Percentiles rank a stretch among this genome's conserved stretches.
These are phyloP conservation scores for Dryadomyces sulphureus DNA, from an alignment of 2,329 filamentous ascomycete species.

Conservation along the genomic window DNA sequence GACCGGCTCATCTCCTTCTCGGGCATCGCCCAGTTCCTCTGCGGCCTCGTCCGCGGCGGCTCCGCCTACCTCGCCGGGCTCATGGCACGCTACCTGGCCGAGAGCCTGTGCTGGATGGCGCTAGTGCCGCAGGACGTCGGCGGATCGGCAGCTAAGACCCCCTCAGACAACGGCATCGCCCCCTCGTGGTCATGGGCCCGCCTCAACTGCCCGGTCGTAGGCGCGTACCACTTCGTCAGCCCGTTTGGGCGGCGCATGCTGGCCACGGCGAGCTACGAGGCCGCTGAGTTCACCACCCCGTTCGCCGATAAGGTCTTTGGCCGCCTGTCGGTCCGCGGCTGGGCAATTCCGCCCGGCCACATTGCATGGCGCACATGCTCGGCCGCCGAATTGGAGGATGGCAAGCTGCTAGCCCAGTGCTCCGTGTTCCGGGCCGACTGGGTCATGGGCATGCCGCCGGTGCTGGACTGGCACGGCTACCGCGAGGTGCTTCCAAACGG, in stretches of 20 bases:
- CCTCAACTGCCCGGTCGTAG: background rate
- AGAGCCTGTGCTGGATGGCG: background rate
- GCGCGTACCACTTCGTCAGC: background rate
- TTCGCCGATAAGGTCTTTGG: background rate
- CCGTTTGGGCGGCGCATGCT: background rate
- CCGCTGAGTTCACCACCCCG: background rate
- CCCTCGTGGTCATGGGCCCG: background rate
- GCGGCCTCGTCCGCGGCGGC: background rate
- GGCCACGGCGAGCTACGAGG: background rate
- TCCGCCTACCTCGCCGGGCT: background rate
- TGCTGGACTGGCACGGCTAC: background rate
- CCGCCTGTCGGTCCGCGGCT: background rate
- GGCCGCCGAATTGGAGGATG: background rate
- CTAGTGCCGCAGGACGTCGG: background rate
- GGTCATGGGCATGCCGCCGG: background rate
- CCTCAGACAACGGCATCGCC: background rate
- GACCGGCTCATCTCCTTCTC: background rate
- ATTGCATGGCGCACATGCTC: background rate
- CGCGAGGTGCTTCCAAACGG: background rate
- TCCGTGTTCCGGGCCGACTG: background rate
- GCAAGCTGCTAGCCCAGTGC: background rate
- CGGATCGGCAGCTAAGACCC: background rate
- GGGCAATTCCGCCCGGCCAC: background rate
- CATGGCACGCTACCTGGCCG: background rate
- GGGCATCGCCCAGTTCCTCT: background rate